phyloP scores from a whole-genome alignment of 306 rosid genomes.

The Trifolium subterraneum region DNA sequence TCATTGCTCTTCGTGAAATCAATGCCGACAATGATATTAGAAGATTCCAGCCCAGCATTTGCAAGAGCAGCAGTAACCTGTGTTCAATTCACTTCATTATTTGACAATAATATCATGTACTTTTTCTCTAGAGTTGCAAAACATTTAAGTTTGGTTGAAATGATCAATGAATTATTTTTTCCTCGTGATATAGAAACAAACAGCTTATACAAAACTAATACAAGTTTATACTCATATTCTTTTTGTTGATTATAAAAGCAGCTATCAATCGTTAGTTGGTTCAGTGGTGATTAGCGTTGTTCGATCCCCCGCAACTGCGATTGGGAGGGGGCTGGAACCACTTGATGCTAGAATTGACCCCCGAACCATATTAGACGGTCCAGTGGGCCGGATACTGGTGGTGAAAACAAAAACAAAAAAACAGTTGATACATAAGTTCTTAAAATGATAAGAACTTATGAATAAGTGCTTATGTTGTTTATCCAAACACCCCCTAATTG shows the following conservation, averaged over 20 bases:
- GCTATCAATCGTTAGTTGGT: too few relatives aligned
- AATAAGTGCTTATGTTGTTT: not conserved
- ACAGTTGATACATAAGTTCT: slow-evolving; percentile 16
- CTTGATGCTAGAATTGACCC: too few relatives aligned
- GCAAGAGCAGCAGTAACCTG: slow-evolving; percentile 83
- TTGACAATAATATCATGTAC: slow-evolving; percentile 27
- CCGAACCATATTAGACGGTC: too few relatives aligned
- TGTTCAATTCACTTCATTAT: slow-evolving; percentile 42
- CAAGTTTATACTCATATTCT: not conserved
- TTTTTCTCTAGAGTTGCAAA: slow-evolving; percentile 21
- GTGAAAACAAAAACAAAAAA: too few relatives aligned
- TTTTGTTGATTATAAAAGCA: not conserved
- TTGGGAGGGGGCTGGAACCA: too few relatives aligned
- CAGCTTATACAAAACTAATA: not conserved
- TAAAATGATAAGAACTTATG: not conserved
- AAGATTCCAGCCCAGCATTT: slow-evolving; percentile 85
- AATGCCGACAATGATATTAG: slow-evolving; percentile 86
- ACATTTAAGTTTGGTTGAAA: slow-evolving; percentile 19
- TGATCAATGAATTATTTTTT: not conserved
- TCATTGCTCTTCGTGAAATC: slow-evolving; percentile 95
- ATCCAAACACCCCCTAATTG: not conserved
- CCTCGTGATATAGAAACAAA: not conserved
- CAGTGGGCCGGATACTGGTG: too few relatives aligned
- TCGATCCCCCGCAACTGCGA: too few relatives aligned
- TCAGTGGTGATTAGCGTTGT: too few relatives aligned